Percentiles rank a stretch among this genome's conserved stretches.
These are phyloP conservation scores for Penicillium glabrum DNA, from an alignment of 2,329 filamentous ascomycete genomes.

Conservation along the genomic window DNA sequence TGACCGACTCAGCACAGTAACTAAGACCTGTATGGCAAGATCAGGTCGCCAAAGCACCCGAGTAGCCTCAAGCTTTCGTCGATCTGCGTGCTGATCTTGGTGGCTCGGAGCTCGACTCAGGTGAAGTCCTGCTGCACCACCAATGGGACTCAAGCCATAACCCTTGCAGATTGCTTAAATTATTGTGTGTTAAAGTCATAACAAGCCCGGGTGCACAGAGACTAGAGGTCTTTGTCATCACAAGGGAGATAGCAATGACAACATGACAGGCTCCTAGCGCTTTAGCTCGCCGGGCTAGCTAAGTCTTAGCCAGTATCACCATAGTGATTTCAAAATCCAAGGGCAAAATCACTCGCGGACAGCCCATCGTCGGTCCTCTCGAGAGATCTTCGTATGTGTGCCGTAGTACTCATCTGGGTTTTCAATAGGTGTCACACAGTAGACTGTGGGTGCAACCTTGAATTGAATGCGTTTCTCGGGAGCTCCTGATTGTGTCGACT, in stretches of 20 bases:
- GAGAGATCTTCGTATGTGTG: slow-evolving; percentile 45
- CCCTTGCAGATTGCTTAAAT: not conserved
- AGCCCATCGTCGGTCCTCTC: slow-evolving; percentile 49
- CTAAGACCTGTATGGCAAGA: not conserved
- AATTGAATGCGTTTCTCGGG: slow-evolving; percentile 45
- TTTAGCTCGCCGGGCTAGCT: not conserved
- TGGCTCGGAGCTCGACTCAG: not conserved
- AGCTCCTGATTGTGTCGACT: slow-evolving; percentile 14
- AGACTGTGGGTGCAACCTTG: slow-evolving; percentile 43
- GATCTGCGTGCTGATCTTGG: not conserved
- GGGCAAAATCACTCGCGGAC: slow-evolving; percentile 33
- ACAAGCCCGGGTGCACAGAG: not conserved
- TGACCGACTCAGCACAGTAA: not conserved
- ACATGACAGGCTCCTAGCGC: not conserved
- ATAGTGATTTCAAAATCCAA: not conserved
- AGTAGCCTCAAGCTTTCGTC: not conserved
- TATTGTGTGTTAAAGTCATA: not conserved
- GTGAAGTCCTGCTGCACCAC: not conserved
- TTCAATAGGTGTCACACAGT: slow-evolving; percentile 51
- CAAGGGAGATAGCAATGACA: not conserved
- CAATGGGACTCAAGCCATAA: not conserved
- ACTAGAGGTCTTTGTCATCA: not conserved
- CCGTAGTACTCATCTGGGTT: slow-evolving; percentile 51
- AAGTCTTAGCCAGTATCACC: not conserved
- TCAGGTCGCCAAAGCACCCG: not conserved